A percentile compares a stretch with the other conserved stretches of the same genome.
These are phyloP conservation scores for Acanthamoeba divionensis DNA, from an alignment of 208 protist species.

Conservation along the genomic window DNA sequence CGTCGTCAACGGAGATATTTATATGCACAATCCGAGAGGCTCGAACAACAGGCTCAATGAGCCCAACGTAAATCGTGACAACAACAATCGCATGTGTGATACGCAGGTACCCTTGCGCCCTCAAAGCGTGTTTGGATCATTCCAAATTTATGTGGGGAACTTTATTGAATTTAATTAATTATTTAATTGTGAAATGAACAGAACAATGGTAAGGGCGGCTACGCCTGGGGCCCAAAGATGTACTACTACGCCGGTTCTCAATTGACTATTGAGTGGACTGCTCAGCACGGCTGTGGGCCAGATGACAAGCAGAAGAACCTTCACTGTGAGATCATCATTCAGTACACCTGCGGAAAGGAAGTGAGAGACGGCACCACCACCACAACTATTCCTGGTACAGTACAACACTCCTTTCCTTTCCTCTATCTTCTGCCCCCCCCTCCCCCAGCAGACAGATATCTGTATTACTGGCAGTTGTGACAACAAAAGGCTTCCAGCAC, in stretches of 20 bases:
- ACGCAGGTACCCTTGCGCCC: not conserved
- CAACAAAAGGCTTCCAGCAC: no score
- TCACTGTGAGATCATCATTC: constrained; percentile 78
- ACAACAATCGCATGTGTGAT: constrained; percentile 69
- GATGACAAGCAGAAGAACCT: constrained; percentile 54
- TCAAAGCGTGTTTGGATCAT: not conserved
- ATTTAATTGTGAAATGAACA: not conserved
- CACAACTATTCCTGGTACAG: not conserved
- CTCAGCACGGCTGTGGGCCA: constrained; percentile 74
- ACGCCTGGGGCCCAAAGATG: constrained; percentile 46
- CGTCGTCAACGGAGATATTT: constrained; percentile 62
- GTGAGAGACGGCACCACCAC: constrained; percentile 70
- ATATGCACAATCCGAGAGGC: constrained; percentile 72
- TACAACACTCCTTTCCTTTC: not conserved
- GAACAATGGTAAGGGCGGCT: constrained; percentile 73
- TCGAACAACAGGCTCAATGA: constrained; percentile 77
- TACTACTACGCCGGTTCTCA: constrained; percentile 65
- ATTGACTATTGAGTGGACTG: constrained; percentile 71
- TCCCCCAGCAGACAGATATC: no score
- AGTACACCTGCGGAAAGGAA: constrained; percentile 77
- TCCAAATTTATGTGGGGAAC: not conserved
- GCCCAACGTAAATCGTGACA: constrained; percentile 52
- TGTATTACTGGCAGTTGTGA: no score
- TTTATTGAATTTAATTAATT: not conserved
- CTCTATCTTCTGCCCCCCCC: not conserved